Percentiles rank a stretch among this genome's conserved stretches.
phyloP scores from a whole-genome alignment of 108 stramenopile genomes.

The Stephanodiscus triporus region DNA sequence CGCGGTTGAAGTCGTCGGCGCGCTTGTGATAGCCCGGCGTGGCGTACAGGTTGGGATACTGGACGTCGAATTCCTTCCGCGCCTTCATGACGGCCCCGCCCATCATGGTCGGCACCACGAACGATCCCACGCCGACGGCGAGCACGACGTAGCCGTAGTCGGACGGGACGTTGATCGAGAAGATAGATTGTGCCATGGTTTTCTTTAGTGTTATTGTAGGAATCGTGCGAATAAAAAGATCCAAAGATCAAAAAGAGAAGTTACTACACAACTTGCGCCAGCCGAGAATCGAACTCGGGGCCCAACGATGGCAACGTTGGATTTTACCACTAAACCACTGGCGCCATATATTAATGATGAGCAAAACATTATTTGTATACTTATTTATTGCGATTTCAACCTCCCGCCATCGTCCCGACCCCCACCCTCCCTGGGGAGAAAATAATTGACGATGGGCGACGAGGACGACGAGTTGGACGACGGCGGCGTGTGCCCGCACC shows the following conservation, averaged over 20 bases:
- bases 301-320: constrained; percentile 75
- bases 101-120: constrained; percentile 51
- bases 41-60: constrained; percentile 83
- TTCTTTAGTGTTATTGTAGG: neutral
- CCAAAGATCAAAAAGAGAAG: no score
- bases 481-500: neutral
- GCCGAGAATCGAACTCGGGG: constrained; percentile 76
- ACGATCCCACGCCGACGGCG: neutral
- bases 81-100: constrained; percentile 69
- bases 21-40: constrained; percentile 73
- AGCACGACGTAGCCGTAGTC: neutral
- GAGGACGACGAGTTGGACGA: no score
- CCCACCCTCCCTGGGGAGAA: no score
- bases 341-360: no score
- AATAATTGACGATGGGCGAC: no score
- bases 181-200: neutral
- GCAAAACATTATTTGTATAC: no score
- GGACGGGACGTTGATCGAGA: neutral
- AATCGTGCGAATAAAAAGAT: no score
- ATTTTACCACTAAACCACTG: constrained; percentile 74
- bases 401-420: no score
- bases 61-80: constrained; percentile 61
- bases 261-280: no score
- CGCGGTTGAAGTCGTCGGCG: constrained; percentile 89
- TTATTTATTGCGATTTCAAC: no score